Evolutionary conservation across 305 asterid species (phyloP).

Genomic region (Euphrasia arctica): DNA sequence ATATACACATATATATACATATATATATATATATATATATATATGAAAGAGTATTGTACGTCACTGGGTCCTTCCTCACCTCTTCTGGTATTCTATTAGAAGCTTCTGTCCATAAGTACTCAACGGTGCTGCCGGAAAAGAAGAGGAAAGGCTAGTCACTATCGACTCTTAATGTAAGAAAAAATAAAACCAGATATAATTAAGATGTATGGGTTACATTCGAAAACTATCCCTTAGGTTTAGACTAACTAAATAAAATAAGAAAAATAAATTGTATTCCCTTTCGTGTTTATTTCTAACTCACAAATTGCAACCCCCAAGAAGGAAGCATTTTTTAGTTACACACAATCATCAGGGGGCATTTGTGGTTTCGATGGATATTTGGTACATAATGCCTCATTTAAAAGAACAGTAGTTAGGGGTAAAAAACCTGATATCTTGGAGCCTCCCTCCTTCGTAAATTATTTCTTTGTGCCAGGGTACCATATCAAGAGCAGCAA

Average conservation of each 20-base stretch:
- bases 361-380: neutral
- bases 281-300: neutral
- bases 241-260: neutral
- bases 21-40: neutral
- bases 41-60: conserved; percentile 9
- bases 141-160: conserved; percentile 24
- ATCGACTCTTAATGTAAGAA: conserved; percentile 1
- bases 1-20: too few relatives aligned
- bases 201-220: neutral
- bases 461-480: conserved; percentile 69
- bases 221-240: neutral
- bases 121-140: conserved; percentile 38
- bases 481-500: conserved; percentile 33
- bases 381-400: neutral
- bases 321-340: neutral
- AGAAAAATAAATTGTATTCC: neutral
- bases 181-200: neutral
- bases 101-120: conserved; percentile 56
- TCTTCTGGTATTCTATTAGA: conserved; percentile 45
- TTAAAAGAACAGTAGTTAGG: neutral
- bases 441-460: conserved; percentile 31
- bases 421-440: conserved; percentile 42
- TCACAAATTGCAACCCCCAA: neutral
- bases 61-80: conserved; percentile 36
- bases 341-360: neutral